phyloP scores from a whole-genome alignment of 2,329 filamentous ascomycete genomes.

The Botrytis elliptica region DNA sequence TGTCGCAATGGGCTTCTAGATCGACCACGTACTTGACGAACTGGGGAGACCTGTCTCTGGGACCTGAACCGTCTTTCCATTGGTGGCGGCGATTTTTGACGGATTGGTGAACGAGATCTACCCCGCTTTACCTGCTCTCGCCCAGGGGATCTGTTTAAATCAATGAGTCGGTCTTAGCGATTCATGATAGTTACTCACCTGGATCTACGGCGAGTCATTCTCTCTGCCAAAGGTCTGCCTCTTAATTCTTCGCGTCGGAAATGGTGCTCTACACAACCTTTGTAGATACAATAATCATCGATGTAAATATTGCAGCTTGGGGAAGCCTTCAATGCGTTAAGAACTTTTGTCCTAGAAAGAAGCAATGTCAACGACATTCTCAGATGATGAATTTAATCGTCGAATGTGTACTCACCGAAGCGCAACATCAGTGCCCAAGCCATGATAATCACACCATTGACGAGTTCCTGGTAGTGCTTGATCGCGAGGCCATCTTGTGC shows the following conservation, averaged over 20 bases:
- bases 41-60: constrained; percentile 14
- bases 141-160: constrained; percentile 10
- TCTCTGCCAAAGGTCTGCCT: constrained; percentile 24
- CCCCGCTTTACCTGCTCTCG: constrained; percentile 4
- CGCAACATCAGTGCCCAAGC: constrained; percentile 25
- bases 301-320: constrained; percentile 31
- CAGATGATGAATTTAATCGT: too few species aligned
- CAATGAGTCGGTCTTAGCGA: neutral
- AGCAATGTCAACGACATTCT: neutral
- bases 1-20: constrained; percentile 11
- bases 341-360: constrained; percentile 23
- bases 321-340: constrained; percentile 30
- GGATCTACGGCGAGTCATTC: constrained; percentile 21
- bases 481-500: constrained; percentile 18
- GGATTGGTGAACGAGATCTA: constrained; percentile 13
- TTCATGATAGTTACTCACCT: neutral
- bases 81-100: constrained; percentile 21
- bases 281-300: constrained; percentile 30
- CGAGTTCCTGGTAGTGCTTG: constrained; percentile 29
- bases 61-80: neutral
- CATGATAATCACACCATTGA: constrained; percentile 29
- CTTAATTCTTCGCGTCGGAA: constrained; percentile 22
- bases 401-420: constrained; percentile 8
- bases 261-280: constrained; percentile 26
- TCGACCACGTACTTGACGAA: constrained; percentile 2